These are phyloP conservation scores for Rostrohypoxylon terebratum DNA, from an alignment of 495 filamentous ascomycete genomes.

Conservation along the genomic window DNA sequence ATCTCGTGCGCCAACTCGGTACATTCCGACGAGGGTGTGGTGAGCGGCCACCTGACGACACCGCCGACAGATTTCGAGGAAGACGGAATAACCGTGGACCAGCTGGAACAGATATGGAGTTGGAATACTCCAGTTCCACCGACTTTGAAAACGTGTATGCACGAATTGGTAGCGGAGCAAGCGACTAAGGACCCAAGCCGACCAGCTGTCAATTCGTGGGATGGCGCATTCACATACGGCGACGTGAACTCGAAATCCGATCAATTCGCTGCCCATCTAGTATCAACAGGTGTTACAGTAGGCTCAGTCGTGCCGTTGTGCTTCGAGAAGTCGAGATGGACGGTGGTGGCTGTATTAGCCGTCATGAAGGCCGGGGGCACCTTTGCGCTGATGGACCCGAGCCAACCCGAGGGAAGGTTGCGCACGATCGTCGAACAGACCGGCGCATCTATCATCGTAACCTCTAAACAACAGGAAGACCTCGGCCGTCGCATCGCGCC, in stretches of 20 bases:
- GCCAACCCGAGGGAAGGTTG: conserved; percentile 62
- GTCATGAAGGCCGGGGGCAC: conserved; percentile 65
- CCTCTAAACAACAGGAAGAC: conserved; percentile 57
- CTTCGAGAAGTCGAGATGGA: conserved; percentile 68
- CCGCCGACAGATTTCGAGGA: conserved; percentile 48
- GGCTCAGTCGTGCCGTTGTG: conserved; percentile 64
- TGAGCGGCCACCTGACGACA: conserved; percentile 41
- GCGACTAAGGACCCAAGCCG: conserved; percentile 44
- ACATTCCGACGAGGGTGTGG: conserved; percentile 42
- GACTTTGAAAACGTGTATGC: conserved; percentile 53
- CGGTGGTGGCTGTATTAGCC: conserved; percentile 63
- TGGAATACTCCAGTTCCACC: conserved; percentile 58
- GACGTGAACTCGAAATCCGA: conserved; percentile 64
- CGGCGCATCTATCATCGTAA: conserved; percentile 62
- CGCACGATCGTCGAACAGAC: conserved; percentile 65
- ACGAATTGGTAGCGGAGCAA: conserved; percentile 54
- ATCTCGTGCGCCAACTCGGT: conserved; percentile 33
- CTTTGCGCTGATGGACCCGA: conserved; percentile 56
- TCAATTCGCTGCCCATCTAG: conserved; percentile 60
- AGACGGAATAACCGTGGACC: conserved; percentile 45
- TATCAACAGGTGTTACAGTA: conserved; percentile 57
- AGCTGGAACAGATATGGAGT: conserved; percentile 54
- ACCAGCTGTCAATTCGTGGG: conserved; percentile 63
- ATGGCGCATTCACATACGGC: conserved; percentile 68
- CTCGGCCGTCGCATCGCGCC: conserved; percentile 49